Evolutionary conservation across 2,329 filamentous ascomycete species (phyloP).

Genomic region (Xenoacremonium recifei): DNA sequence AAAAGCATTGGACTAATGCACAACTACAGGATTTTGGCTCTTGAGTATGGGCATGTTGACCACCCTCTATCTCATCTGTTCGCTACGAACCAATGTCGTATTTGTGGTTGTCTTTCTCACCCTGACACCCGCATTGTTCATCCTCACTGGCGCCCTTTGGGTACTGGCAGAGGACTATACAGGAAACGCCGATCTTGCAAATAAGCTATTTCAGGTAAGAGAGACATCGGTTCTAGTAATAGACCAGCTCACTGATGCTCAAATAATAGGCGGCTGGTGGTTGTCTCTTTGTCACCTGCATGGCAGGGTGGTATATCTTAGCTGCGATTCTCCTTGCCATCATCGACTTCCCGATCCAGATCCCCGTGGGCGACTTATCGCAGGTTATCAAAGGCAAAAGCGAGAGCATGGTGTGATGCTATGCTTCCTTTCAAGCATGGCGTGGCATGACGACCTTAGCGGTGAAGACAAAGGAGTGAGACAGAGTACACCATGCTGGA

Average conservation of each 20-base stretch:
- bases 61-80: conserved; percentile 64
- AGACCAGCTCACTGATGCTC: not conserved
- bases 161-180: conserved; percentile 37
- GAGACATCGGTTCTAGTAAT: too few species aligned
- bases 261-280: conserved; percentile 42
- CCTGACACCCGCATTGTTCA: conserved; percentile 54
- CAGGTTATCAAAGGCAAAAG: conserved; percentile 37
- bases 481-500: too few species aligned
- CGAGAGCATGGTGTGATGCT: not conserved
- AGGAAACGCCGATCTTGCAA: conserved; percentile 11
- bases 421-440: not conserved
- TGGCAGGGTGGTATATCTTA: conserved; percentile 55
- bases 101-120: conserved; percentile 66
- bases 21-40: conserved; percentile 51
- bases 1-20: conserved; percentile 16
- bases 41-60: conserved; percentile 62
- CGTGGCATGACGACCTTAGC: not conserved
- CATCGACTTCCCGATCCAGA: conserved; percentile 52
- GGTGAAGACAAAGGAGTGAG: too few species aligned
- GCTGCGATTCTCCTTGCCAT: conserved; percentile 49
- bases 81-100: conserved; percentile 67
- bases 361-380: conserved; percentile 56
- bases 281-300: conserved; percentile 43
- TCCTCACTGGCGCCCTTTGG: conserved; percentile 60
- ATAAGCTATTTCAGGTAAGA: conserved; percentile 14